Conservation (phyloP, 140 eudicot species). For the Ambrosia hybrid region DNA sequence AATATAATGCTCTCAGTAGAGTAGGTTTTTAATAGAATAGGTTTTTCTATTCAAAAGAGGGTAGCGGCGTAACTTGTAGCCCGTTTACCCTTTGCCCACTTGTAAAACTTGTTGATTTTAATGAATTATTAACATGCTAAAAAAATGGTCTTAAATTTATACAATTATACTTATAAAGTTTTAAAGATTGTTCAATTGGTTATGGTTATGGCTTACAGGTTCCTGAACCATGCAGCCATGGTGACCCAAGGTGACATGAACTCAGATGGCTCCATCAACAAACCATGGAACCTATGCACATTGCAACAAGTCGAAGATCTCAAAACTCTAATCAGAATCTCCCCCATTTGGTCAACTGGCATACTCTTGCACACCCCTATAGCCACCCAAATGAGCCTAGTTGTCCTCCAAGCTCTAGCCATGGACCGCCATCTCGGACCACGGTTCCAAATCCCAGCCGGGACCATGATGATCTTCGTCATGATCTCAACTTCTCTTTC, state of each 20-base stretch:
- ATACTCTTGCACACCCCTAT: conserved; percentile 46
- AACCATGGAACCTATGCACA: conserved; percentile 44
- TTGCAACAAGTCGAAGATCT: background rate
- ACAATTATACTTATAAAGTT: too few species aligned
- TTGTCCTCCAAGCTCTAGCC: conserved; percentile 56
- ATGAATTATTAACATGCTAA: too few species aligned
- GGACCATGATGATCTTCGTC: conserved; percentile 44
- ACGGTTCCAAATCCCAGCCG: conserved; percentile 50
- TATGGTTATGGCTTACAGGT: conserved; percentile 27
- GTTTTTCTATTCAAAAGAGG: too few species aligned
- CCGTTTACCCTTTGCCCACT: too few species aligned
- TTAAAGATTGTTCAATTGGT: too few species aligned
- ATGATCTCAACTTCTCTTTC: conserved; percentile 33
- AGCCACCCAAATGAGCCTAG: conserved; percentile 46
- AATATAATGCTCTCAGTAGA: too few species aligned
- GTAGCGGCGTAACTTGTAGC: too few species aligned
- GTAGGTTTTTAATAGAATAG: too few species aligned
- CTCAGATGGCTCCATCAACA: conserved; percentile 42
- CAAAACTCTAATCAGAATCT: background rate
- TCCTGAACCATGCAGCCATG: conserved; percentile 53
- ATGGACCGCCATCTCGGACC: conserved; percentile 59
- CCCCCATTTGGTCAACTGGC: conserved; percentile 54
- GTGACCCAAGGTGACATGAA: conserved; percentile 32
- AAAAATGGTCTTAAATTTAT: too few species aligned
- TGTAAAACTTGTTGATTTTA: too few species aligned